Base-by-base conservation (phyloP, 1,139 yeast genomes). In the Suhomyces bokatorum region DNA sequence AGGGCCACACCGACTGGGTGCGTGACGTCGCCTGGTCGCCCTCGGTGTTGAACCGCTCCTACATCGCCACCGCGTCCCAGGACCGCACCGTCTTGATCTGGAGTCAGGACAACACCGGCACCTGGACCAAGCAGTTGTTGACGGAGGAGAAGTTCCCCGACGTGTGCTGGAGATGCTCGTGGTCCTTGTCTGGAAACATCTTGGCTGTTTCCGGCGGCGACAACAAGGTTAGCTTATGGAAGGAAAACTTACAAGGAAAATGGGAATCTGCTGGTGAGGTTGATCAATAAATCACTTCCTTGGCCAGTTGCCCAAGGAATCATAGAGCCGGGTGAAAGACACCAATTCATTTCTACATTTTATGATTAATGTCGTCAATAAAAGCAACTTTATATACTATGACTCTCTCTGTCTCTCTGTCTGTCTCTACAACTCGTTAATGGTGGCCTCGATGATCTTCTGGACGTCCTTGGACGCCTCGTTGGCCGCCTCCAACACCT, bases 11-110 rank as follows among this genome's bases (percentile, higher is more conserved):
- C 16, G 99, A 93, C 67, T 95, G 99, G 99, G 97, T 93, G 31
- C 83, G 99, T 64, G 99, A 93, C 65, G 97, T 93, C 48, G 91
- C 96, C 7, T 93, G 99, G 99, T 89, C 97, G 14, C 97, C 98
- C 39, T 85, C 96, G 1, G 83, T 88, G 37, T 75, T 93, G 50
- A 80, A 89, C 39, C 87, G 89, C 56, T 83, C 95, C 15, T 93
- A 90, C 65, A 87, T 93, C 59, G 99, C 99, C n/a, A 85, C 97
- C 37, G 98, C 97, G 13, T 91, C 98, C 15, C 99, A 95, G 70
- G 99, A 95, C 66, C 85, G 90, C 63, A 87, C 95, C 1, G 98
- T 95, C 45, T 77, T 90, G 52, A 87, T 93, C 63, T 93, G 99
- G 99, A 85, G 96, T 20, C 77, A 74, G 54, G 91, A 85, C 52